Evolutionary conservation across 2,329 filamentous ascomycete species (phyloP).

Genomic region (Xylaria sp.): DNA sequence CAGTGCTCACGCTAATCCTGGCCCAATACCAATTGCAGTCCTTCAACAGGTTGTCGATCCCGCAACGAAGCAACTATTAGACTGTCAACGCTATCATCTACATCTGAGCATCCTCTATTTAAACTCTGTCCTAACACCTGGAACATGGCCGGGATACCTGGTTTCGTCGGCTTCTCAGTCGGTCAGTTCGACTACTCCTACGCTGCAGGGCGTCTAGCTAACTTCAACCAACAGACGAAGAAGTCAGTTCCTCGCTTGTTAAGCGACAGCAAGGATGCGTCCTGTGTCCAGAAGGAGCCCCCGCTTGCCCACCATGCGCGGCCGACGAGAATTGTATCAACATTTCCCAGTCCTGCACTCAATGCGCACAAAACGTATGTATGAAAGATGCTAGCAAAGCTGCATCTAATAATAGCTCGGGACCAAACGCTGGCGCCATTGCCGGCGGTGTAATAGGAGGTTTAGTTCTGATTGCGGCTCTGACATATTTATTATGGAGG

Average conservation of each 20-base stretch:
- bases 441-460: constrained; percentile 91
- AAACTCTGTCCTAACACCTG: neutral
- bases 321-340: constrained; percentile 52
- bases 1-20: constrained; percentile 26
- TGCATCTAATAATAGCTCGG: constrained; percentile 39
- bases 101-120: neutral
- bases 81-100: neutral
- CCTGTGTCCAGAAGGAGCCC: constrained; percentile 50
- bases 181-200: constrained; percentile 30
- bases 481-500: constrained; percentile 83
- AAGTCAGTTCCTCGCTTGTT: constrained; percentile 41
- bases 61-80: constrained; percentile 7
- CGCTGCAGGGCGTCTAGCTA: constrained; percentile 17
- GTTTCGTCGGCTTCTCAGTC: constrained; percentile 39
- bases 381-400: constrained; percentile 38
- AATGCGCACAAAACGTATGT: constrained; percentile 57
- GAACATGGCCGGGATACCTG: constrained; percentile 38
- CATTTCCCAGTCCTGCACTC: constrained; percentile 51
- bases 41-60: constrained; percentile 31
- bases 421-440: constrained; percentile 80
- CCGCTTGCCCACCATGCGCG: constrained; percentile 53
- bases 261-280: constrained; percentile 52
- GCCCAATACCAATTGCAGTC: constrained; percentile 10
- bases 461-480: constrained; percentile 72
- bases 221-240: constrained; percentile 32